Percentiles rank a stretch among this genome's conserved stretches.
Evolutionary conservation across 2,329 filamentous ascomycete genomes (phyloP).

Genomic region (Ciborinia camelliae): DNA sequence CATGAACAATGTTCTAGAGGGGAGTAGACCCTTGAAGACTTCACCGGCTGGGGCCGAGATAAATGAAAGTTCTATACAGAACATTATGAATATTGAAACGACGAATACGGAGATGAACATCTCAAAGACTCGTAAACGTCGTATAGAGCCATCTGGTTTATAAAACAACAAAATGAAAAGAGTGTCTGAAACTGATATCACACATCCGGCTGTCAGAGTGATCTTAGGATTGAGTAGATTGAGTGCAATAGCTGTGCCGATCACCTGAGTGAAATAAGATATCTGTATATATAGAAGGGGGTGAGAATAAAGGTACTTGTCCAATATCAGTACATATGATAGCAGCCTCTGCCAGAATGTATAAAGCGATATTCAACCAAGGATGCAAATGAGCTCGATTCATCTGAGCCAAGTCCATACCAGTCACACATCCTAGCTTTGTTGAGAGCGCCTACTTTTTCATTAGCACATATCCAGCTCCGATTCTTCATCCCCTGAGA

Average conservation of each 20-base stretch:
- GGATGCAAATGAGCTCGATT: slow-evolving; percentile 48
- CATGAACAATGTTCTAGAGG: slow-evolving; percentile 54
- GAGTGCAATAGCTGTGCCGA: slow-evolving; percentile 67
- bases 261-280: slow-evolving; percentile 46
- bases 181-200: slow-evolving; percentile 63
- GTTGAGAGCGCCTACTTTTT: neutral
- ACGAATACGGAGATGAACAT: slow-evolving; percentile 59
- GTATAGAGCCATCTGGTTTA: slow-evolving; percentile 53
- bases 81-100: slow-evolving; percentile 62
- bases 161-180: slow-evolving; percentile 66
- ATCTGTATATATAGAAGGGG: neutral
- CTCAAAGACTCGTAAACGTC: slow-evolving; percentile 57
- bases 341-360: slow-evolving; percentile 50
- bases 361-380: slow-evolving; percentile 51
- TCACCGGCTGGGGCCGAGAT: slow-evolving; percentile 53
- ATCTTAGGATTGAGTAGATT: slow-evolving; percentile 61
- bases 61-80: slow-evolving; percentile 63
- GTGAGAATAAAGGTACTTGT: slow-evolving; percentile 19
- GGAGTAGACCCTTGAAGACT: slow-evolving; percentile 62
- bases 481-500: neutral
- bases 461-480: neutral
- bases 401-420: slow-evolving; percentile 50
- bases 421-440: slow-evolving; percentile 48
- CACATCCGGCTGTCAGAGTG: slow-evolving; percentile 63
- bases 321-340: slow-evolving; percentile 31